These are phyloP conservation scores for Xylaria sp. DNA, from an alignment of 2,329 filamentous ascomycete species.

Conservation along the genomic window DNA sequence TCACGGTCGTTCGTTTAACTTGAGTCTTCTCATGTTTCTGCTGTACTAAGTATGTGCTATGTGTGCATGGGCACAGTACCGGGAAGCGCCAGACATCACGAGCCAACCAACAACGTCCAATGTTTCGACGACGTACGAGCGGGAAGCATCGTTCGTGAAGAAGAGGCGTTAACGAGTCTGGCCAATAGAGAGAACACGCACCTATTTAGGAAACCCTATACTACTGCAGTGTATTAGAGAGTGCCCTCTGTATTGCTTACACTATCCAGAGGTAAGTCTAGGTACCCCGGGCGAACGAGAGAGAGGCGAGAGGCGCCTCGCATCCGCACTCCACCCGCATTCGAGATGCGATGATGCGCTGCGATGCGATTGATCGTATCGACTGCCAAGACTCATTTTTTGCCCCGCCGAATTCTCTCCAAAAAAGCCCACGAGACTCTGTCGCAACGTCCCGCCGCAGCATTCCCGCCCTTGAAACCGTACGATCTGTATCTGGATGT, in stretches of 20 bases:
- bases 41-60: background rate
- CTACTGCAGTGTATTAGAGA: no score
- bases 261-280: background rate
- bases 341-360: conserved; percentile 24
- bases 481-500: conserved; percentile 25
- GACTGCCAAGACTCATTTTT: conserved; percentile 18
- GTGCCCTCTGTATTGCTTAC: background rate
- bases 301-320: conserved; percentile 10
- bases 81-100: conserved; percentile 8
- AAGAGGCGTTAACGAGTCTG: conserved; percentile 6
- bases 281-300: background rate
- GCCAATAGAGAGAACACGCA: conserved; percentile 2
- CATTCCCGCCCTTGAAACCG: conserved; percentile 29
- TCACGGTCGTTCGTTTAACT: conserved; percentile 6
- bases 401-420: conserved; percentile 25
- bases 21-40: background rate
- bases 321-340: conserved; percentile 25
- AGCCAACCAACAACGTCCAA: conserved; percentile 22
- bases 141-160: conserved; percentile 30
- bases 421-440: conserved; percentile 12
- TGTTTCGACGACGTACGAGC: conserved; percentile 22
- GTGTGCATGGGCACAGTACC: background rate
- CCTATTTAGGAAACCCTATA: background rate
- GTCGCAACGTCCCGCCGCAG: conserved; percentile 23
- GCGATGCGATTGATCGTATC: conserved; percentile 12